Conservation (phyloP, 2,329 filamentous ascomycete species). For the Calycina herbarum region DNA sequence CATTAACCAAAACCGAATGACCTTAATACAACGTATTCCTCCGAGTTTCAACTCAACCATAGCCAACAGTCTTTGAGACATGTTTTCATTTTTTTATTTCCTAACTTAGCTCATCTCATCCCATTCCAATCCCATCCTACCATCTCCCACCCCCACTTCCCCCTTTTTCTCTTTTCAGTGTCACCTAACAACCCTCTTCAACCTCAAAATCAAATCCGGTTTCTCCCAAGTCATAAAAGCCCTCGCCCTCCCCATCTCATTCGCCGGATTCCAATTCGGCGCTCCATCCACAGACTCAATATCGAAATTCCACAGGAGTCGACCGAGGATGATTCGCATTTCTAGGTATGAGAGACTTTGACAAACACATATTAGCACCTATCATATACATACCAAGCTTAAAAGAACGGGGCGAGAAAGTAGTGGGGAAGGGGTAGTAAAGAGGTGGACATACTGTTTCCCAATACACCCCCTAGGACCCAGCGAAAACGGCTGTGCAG, state of each 20-base stretch:
- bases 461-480: conserved; percentile 28
- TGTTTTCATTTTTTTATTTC: too few relatives aligned
- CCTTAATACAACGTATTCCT: too few relatives aligned
- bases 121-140: too few relatives aligned
- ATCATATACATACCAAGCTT: neutral
- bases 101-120: too few relatives aligned
- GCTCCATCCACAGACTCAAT: conserved; percentile 19
- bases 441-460: conserved; percentile 18
- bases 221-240: conserved; percentile 24
- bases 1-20: too few relatives aligned
- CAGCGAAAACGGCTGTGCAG: conserved; percentile 23
- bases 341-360: conserved; percentile 26
- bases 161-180: neutral
- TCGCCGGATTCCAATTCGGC: conserved; percentile 22
- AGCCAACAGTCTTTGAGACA: too few relatives aligned
- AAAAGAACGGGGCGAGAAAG: neutral
- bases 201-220: conserved; percentile 21
- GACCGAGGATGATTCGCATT: conserved; percentile 26
- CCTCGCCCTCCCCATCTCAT: conserved; percentile 19
- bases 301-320: conserved; percentile 29
- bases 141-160: too few relatives aligned
- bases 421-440: neutral
- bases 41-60: too few relatives aligned
- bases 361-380: too few relatives aligned
- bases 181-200: conserved; percentile 10